phyloP scores from a whole-genome alignment of 2,329 filamentous ascomycete species.

The Monilinia fructigena region DNA sequence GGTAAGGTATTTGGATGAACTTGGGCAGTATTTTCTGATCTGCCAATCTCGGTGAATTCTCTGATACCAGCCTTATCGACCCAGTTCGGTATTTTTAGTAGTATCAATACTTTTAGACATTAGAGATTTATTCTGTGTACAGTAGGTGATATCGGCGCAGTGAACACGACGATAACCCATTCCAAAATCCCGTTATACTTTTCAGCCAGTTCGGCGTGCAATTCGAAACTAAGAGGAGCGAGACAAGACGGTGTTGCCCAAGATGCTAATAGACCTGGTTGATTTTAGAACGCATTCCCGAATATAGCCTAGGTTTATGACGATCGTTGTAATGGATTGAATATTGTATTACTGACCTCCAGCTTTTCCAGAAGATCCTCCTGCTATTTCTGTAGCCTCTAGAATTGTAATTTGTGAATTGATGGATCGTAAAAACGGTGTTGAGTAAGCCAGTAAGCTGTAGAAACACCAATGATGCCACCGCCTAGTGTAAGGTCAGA shows the following conservation, averaged over 20 bases:
- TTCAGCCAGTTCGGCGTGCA: conserved; percentile 76
- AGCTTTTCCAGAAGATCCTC: conserved; percentile 87
- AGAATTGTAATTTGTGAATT: conserved; percentile 78
- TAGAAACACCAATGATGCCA: conserved; percentile 86
- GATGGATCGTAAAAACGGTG: conserved; percentile 75
- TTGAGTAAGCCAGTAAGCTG: conserved; percentile 83
- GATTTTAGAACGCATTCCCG: neutral
- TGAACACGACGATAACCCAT: conserved; percentile 80
- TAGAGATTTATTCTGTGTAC: neutral
- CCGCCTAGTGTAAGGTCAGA: conserved; percentile 49
- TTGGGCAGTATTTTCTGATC: conserved; percentile 3
- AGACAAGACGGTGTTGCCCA: conserved; percentile 86
- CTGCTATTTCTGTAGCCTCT: conserved; percentile 78
- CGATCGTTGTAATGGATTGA: neutral
- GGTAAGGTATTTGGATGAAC: conserved; percentile 4
- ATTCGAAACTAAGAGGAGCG: conserved; percentile 76
- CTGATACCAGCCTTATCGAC: neutral
- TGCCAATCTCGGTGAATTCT: conserved; percentile 6
- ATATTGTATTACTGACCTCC: conserved; percentile 54
- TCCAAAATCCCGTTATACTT: conserved; percentile 71
- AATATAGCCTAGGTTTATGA: neutral
- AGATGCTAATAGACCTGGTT: conserved; percentile 61
- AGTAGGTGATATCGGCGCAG: conserved; percentile 50
- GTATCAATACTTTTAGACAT: neutral
- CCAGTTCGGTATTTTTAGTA: neutral